phyloP scores from a whole-genome alignment of 116 monocot species.

The Papilionanthe hybrid region DNA sequence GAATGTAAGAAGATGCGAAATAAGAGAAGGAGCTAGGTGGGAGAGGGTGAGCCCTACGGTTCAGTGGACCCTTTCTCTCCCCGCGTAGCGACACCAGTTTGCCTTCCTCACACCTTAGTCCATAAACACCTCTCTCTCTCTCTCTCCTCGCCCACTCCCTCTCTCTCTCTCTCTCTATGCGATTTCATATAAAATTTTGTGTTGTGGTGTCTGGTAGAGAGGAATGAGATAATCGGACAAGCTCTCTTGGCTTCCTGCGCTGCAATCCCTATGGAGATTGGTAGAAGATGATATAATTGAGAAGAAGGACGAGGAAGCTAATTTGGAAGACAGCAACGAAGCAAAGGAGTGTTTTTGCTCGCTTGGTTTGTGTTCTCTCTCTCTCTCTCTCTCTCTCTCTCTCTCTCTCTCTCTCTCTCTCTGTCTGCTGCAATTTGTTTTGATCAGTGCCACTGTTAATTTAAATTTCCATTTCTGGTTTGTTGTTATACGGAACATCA shows the following conservation, averaged over 20 bases:
- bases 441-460: too few relatives aligned
- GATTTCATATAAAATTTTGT: slow-evolving; percentile 3
- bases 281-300: neutral
- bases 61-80: slow-evolving; percentile 12
- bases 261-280: slow-evolving; percentile 8
- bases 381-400: slow-evolving; percentile 3
- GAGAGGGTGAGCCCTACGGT: slow-evolving; percentile 1
- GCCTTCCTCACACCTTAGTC: slow-evolving; percentile 1
- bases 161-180: neutral
- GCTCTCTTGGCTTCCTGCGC: slow-evolving; percentile 1
- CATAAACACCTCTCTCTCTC: neutral
- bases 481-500: too few relatives aligned
- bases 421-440: neutral
- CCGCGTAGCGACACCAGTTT: slow-evolving; percentile 13
- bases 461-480: too few relatives aligned
- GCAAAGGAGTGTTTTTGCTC: slow-evolving; percentile 16
- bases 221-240: neutral
- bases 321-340: slow-evolving; percentile 7
- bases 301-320: slow-evolving; percentile 9
- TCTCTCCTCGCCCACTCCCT: neutral
- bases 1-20: slow-evolving; percentile 1
- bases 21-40: slow-evolving; percentile 6
- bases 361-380: slow-evolving; percentile 12
- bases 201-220: slow-evolving; percentile 4
- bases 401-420: neutral